phyloP scores from a whole-genome alignment of 805 yeast species.

The Candida insectalens region DNA sequence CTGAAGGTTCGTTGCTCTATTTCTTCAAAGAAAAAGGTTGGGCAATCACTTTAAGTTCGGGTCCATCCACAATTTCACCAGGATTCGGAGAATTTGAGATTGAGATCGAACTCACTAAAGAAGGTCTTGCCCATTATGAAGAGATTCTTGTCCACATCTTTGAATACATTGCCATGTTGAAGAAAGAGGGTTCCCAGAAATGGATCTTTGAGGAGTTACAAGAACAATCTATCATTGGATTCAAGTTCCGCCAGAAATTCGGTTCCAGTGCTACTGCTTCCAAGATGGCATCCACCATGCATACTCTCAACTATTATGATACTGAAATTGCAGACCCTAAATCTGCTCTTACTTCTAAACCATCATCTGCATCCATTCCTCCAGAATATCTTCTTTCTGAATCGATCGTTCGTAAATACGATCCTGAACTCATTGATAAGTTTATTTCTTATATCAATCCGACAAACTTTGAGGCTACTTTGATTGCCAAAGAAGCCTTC shows the following conservation, averaged over 20 bases:
- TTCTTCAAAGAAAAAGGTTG: constrained; percentile 63
- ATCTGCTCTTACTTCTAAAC: constrained; percentile 2
- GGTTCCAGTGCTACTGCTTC: constrained; percentile 70
- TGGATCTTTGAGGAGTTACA: constrained; percentile 77
- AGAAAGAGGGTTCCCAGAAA: constrained; percentile 49
- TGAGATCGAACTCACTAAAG: constrained; percentile 65
- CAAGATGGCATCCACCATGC: constrained; percentile 20
- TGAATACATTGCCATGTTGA: constrained; percentile 62
- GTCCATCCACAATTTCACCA: constrained; percentile 53
- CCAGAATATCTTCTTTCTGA: constrained; percentile 51
- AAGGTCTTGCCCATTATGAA: constrained; percentile 58
- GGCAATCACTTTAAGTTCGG: constrained; percentile 74
- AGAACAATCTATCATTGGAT: constrained; percentile 57
- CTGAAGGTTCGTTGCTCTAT: constrained; percentile 72
- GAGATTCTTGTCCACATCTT: constrained; percentile 51
- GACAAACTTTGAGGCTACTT: constrained; percentile 48
- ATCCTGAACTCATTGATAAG: constrained; percentile 40
- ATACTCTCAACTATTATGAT: constrained; percentile 16
- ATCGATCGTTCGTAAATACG: constrained; percentile 45
- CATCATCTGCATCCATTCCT: constrained; percentile 37
- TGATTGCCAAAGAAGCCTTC: constrained; percentile 40
- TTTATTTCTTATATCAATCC: constrained; percentile 42
- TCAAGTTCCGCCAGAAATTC: constrained; percentile 72
- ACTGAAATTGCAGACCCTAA: constrained; percentile 11
- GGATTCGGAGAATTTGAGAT: constrained; percentile 63